phyloP scores from a whole-genome alignment of 1,284 basidiomycete genomes.

The Puccinia polysora region DNA sequence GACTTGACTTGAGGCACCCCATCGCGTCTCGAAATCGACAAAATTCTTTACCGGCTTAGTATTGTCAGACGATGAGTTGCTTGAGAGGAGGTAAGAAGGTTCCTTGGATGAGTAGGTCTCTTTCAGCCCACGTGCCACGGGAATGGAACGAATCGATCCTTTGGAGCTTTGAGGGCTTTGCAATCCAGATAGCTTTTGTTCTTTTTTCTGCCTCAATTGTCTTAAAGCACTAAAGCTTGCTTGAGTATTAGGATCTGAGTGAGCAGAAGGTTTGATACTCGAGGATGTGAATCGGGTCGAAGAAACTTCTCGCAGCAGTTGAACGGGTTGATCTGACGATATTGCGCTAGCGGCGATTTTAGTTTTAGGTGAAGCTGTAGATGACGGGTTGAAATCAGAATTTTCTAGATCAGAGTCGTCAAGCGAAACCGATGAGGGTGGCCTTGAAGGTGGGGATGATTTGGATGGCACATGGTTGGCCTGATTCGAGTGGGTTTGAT shows the following conservation, averaged over 20 bases:
- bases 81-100: background rate
- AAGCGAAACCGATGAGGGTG: no score
- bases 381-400: background rate
- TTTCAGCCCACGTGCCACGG: background rate
- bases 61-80: background rate
- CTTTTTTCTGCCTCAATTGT: conserved; percentile 14
- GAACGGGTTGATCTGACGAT: background rate
- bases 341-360: background rate
- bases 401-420: no score
- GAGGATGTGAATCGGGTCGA: conserved; percentile 10
- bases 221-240: conserved; percentile 9
- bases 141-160: background rate
- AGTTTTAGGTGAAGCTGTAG: background rate
- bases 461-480: no score
- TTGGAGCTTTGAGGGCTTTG: background rate
- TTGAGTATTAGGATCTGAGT: background rate
- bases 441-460: no score
- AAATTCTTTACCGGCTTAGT: conserved; percentile 2
- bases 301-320: conserved; percentile 12
- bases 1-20: conserved; percentile 5
- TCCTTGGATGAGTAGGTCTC: background rate
- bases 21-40: conserved; percentile 21
- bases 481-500: no score
- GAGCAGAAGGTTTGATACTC: background rate
- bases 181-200: conserved; percentile 1